Conservation (phyloP, 2,329 filamentous ascomycete species). For the Monosporascus sp. region DNA sequence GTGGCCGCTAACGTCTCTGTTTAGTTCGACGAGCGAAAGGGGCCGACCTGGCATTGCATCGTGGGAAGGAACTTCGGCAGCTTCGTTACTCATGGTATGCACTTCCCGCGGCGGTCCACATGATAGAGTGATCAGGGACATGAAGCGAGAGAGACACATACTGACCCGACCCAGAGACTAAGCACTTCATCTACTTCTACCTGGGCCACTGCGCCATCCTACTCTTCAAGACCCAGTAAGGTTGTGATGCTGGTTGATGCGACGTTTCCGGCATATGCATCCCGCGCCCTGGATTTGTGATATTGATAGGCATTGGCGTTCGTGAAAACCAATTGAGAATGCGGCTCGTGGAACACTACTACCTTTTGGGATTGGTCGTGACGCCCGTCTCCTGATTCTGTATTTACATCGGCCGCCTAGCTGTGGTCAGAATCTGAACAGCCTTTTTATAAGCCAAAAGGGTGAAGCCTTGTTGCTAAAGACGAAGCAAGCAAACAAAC, state of each 20-base stretch:
- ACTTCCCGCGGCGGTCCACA: neutral
- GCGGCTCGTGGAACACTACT: no score
- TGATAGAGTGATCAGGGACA: slow-evolving; percentile 1
- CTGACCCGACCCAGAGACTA: slow-evolving; percentile 65
- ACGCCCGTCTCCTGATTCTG: no score
- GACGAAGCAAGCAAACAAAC: no score
- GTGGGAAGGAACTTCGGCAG: slow-evolving; percentile 98
- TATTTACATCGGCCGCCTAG: no score
- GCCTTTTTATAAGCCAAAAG: no score
- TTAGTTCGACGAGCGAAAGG: slow-evolving; percentile 94
- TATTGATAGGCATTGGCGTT: no score
- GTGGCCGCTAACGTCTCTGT: slow-evolving; percentile 28
- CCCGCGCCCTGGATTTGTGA: neutral
- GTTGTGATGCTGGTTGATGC: neutral
- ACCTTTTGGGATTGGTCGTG: no score
- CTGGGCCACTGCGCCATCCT: slow-evolving; percentile 97
- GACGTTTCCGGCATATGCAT: neutral
- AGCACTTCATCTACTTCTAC: slow-evolving; percentile 99
- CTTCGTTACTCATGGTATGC: slow-evolving; percentile 92
- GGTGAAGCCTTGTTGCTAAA: no score
- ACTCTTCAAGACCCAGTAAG: slow-evolving; percentile 97
- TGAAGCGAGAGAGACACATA: neutral
- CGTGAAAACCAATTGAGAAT: no score
- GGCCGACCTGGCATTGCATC: slow-evolving; percentile 98
- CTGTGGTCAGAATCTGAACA: no score